A percentile compares a stretch with the other conserved stretches of the same genome.
phyloP scores from a whole-genome alignment of 2,329 filamentous ascomycete species.

The Cladosporium velox region DNA sequence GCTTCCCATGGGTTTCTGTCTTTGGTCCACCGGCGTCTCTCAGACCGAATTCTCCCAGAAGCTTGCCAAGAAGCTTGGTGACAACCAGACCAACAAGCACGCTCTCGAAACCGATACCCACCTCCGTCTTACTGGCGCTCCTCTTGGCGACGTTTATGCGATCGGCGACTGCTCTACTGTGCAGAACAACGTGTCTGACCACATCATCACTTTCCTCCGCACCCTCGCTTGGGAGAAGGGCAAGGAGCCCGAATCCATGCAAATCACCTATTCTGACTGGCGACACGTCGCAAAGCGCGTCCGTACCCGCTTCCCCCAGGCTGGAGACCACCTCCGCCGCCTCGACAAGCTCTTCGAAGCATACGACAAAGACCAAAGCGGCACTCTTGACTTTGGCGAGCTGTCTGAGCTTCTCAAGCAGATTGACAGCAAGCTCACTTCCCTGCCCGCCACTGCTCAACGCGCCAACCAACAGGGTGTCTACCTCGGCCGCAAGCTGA shows the following conservation, averaged over 20 bases:
- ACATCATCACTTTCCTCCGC: conserved; percentile 86
- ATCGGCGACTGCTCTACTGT: conserved; percentile 96
- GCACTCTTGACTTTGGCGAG: conserved; percentile 92
- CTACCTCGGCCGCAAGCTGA: conserved; percentile 92
- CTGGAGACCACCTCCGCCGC: conserved; percentile 79
- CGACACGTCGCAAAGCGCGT: conserved; percentile 79
- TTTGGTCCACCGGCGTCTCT: conserved; percentile 95
- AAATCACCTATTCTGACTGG: conserved; percentile 88
- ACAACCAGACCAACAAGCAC: conserved; percentile 80
- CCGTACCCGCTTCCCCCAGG: conserved; percentile 87
- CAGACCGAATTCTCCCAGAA: conserved; percentile 79
- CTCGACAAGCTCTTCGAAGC: conserved; percentile 87
- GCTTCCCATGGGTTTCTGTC: conserved; percentile 90
- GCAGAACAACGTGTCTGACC: conserved; percentile 93
- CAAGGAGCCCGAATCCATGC: conserved; percentile 83
- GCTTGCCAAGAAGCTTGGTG: conserved; percentile 70
- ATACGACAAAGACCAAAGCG: conserved; percentile 91
- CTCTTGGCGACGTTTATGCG: conserved; percentile 91
- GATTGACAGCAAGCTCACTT: conserved; percentile 93
- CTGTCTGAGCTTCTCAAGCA: conserved; percentile 83
- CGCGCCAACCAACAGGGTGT: conserved; percentile 93
- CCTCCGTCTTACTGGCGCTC: conserved; percentile 82
- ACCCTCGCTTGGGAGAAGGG: conserved; percentile 89
- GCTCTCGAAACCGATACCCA: conserved; percentile 95
- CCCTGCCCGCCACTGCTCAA: conserved; percentile 90